Evolutionary conservation across 1,284 basidiomycete species (phyloP), one percentile per base, ranked within the genome.

Genomic region (Singerocomus inundabilis): DNA sequence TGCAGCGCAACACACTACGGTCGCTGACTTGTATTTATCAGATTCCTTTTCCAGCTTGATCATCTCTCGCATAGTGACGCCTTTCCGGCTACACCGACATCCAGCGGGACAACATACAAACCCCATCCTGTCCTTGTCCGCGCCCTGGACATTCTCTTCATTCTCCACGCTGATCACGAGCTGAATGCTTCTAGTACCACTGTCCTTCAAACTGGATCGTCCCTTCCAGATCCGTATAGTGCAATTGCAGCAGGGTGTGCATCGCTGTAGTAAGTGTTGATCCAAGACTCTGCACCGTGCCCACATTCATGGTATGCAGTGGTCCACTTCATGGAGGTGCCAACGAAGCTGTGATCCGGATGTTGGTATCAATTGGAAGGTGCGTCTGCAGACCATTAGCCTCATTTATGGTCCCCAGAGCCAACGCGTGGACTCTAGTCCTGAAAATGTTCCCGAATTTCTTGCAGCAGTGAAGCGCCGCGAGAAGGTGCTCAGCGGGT

Each of bases 11-110:
- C n/a, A n/a, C n/a, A n/a, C n/a, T n/a, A n/a, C n/a, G n/a, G n/a
- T n/a, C n/a, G n/a, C n/a, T n/a, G n/a, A n/a, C n/a, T n/a, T n/a
- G n/a, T n/a, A n/a, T 21, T 9, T 11, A 3, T 24, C 51, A 89
- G 85, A 7, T 94, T 93, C 75, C 69, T 94, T 39, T 94, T 92
- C 71, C 86, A 92, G 70, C 86, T 93, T 76, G 91, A 93, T 56
- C 82, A 91, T 58, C 73, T 90, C 13, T 66, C 64, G 4, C 65
- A 63, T 15, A 68, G 63, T 25, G 64, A 67, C 12, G 53, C 57
- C 16, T 66, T 66, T 28, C 54, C 62, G 12, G 36, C 48, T 84
- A 64, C 80, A 79, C 47, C 52, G 7, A 42, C 60, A 71, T 85
- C 61, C 16, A 13, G 45, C 2, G 35, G 47, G 24, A 34, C 16